Base-by-base conservation (phyloP, 441 rosid species). In the Bocquillonia castaneifolia region DNA sequence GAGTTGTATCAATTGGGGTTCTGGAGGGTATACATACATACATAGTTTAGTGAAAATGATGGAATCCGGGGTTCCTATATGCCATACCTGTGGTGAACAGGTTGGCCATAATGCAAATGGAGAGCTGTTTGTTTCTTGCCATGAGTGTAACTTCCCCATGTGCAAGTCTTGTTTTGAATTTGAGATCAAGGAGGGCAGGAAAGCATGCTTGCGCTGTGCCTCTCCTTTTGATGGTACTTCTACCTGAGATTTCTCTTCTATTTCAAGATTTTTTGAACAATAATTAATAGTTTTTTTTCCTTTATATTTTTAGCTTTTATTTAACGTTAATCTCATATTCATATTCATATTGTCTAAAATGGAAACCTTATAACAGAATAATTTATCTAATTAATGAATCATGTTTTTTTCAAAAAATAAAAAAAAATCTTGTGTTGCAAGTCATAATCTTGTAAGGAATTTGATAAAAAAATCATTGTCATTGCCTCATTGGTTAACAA, bases 11-110 rank as follows among this genome's bases (percentile, higher is more conserved):
- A 54, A 23, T 72, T 32, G 54, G 63, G 55, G 51, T 40, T 68
- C 48, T 29, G 57, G 59, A 39, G 55, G 51, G 1, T 18, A 50
- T 36, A 32, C 0, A 1, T 32, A 28, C 40, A 47, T 44, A 52
- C 51, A 22, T 53, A 13, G 52, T 61, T 45, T 1, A 45, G 4
- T 20, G 20, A 77, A 65, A 72, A 94, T 89, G 99, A 90, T 91
- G 97, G 90, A 87, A 74, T 75, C 96, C 0, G 96, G 82, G 71
- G 80, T 73, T 70, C 96, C 88, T 4, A 55, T 83, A 18, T 94
- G 99, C 85, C 86, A 81, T 74, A 86, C 90, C 69, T 94, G 99
- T 57, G 96, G 99, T 29, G 96, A 88, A 73, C 83, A 79, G 25
- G 86, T 94, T 15, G 92, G 93, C 61, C 6, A 76, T 6, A 79